phyloP scores from a whole-genome alignment of 805 yeast genomes.

The Torulaspora delbrueckii region DNA sequence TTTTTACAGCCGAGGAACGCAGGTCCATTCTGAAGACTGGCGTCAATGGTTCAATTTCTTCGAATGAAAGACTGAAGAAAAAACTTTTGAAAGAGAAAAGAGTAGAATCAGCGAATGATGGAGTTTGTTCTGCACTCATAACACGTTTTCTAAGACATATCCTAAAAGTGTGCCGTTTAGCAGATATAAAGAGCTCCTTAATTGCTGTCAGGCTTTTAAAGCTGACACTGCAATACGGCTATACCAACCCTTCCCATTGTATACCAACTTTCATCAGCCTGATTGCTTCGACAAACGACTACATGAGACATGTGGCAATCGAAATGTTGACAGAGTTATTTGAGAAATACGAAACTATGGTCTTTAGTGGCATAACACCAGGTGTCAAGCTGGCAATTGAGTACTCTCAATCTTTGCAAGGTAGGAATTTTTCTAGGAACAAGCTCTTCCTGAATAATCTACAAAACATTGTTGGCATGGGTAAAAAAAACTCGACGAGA shows the following conservation, averaged over 20 bases:
- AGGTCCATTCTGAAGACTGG: constrained; percentile 42
- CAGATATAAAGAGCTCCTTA: constrained; percentile 44
- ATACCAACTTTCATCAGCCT: constrained; percentile 68
- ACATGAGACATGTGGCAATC: constrained; percentile 45
- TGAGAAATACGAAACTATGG: constrained; percentile 65
- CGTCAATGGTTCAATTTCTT: constrained; percentile 36
- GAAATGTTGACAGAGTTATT: constrained; percentile 51
- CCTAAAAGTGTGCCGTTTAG: constrained; percentile 45
- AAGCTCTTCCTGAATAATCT: constrained; percentile 14
- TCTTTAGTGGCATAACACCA: constrained; percentile 59
- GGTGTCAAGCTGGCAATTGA: constrained; percentile 54
- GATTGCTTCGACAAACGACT: constrained; percentile 46
- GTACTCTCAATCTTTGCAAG: constrained; percentile 30
- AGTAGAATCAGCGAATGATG: constrained; percentile 51
- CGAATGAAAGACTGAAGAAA: constrained; percentile 30
- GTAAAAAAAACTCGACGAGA: constrained; percentile 19
- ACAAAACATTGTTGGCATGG: constrained; percentile 17
- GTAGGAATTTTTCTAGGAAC: constrained; percentile 9
- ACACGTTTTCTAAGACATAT: constrained; percentile 54
- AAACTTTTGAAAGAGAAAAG: constrained; percentile 39
- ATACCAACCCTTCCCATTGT: constrained; percentile 67
- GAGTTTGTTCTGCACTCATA: constrained; percentile 67
- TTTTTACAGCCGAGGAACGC: constrained; percentile 53
- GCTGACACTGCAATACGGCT: constrained; percentile 57
- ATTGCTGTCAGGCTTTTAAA: constrained; percentile 53